phyloP scores from a whole-genome alignment of 2,329 filamentous ascomycete genomes.

The Microsporum audouinii region DNA sequence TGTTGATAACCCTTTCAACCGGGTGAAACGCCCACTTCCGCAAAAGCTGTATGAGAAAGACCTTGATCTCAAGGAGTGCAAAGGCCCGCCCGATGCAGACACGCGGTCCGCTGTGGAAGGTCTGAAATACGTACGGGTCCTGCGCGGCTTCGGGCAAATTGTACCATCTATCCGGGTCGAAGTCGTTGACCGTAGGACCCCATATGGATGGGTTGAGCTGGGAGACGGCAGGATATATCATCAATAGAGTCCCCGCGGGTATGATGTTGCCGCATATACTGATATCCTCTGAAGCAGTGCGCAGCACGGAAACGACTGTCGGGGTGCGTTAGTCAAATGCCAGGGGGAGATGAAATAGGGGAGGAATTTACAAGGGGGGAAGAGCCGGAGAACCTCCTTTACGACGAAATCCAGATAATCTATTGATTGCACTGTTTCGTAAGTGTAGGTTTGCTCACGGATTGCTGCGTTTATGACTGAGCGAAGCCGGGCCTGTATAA shows the following conservation, averaged over 20 bases:
- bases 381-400: constrained; percentile 5
- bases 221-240: constrained; percentile 2
- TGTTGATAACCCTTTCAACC: background rate
- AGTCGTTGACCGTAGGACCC: background rate
- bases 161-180: constrained; percentile 5
- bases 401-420: constrained; percentile 4
- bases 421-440: background rate
- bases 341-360: background rate
- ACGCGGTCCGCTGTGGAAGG: constrained; percentile 4
- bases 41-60: constrained; percentile 1
- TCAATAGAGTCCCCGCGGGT: background rate
- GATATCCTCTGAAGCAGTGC: background rate
- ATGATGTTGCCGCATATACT: constrained; percentile 4
- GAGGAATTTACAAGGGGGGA: background rate
- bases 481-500: background rate
- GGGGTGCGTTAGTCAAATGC: background rate
- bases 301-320: background rate
- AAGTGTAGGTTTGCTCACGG: background rate
- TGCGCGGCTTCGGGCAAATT: background rate
- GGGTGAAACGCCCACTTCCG: constrained; percentile 1
- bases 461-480: background rate
- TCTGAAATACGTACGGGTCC: constrained; percentile 4
- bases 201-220: constrained; percentile 2
- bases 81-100: constrained; percentile 2
- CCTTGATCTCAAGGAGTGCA: constrained; percentile 6